Evolutionary conservation across 1,284 basidiomycete genomes (phyloP).

Genomic region (Leccinum pallidistipes): DNA sequence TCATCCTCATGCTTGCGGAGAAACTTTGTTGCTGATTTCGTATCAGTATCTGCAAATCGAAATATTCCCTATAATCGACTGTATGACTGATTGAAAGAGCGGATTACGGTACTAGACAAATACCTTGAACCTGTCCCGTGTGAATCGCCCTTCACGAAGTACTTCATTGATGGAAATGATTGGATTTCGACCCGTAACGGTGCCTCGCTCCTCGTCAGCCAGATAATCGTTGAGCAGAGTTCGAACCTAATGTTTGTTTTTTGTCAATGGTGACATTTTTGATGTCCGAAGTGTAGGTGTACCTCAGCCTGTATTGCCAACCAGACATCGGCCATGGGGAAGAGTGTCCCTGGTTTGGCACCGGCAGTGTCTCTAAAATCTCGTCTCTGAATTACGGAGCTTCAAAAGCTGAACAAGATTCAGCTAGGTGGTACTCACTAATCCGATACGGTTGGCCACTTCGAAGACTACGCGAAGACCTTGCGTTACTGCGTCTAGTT

Average conservation of each 20-base stretch:
- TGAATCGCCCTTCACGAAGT: conserved; percentile 79
- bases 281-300: conserved; percentile 9
- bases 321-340: conserved; percentile 92
- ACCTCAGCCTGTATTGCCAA: conserved; percentile 89
- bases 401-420: background rate
- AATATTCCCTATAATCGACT: conserved; percentile 67
- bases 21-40: conserved; percentile 65
- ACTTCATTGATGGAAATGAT: conserved; percentile 95
- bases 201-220: conserved; percentile 83
- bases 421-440: conserved; percentile 51
- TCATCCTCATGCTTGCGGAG: conserved; percentile 84
- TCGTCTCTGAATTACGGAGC: conserved; percentile 55
- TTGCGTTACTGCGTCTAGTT: conserved; percentile 94
- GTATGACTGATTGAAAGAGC: conserved; percentile 6
- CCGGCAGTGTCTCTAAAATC: conserved; percentile 86
- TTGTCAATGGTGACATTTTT: conserved; percentile 9
- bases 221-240: conserved; percentile 91
- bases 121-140: conserved; percentile 80
- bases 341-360: conserved; percentile 67
- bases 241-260: conserved; percentile 57
- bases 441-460: conserved; percentile 84
- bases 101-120: conserved; percentile 9
- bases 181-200: conserved; percentile 77
- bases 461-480: conserved; percentile 92
- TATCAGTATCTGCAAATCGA: conserved; percentile 87